Percentiles rank a stretch among this genome's conserved stretches.
Conservation (phyloP, 2,329 filamentous ascomycete genomes). For the Aquanectria penicillioides region DNA sequence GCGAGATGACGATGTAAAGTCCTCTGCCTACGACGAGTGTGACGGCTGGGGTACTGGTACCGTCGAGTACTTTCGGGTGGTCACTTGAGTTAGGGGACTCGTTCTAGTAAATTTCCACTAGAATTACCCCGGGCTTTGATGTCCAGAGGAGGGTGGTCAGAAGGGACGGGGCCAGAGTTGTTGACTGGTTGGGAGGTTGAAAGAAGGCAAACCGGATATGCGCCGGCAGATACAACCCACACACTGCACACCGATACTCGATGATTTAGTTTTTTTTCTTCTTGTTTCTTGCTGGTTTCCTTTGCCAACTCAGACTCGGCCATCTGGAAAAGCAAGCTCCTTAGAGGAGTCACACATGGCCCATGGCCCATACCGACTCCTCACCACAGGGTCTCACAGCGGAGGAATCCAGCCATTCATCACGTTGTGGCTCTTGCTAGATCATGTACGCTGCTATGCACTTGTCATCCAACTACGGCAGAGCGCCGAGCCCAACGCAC, state of each 20-base stretch:
- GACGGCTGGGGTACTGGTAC: constrained; percentile 36
- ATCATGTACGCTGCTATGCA: constrained; percentile 13
- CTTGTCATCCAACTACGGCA: constrained; percentile 11
- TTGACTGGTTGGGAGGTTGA: constrained; percentile 12
- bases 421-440: constrained; percentile 1
- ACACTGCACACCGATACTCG: constrained; percentile 7
- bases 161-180: constrained; percentile 1
- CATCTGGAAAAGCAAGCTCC: neutral
- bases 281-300: constrained; percentile 2
- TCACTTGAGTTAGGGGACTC: constrained; percentile 22
- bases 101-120: constrained; percentile 17
- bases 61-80: constrained; percentile 24
- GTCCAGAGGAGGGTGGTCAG: constrained; percentile 19
- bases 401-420: constrained; percentile 13
- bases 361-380: neutral
- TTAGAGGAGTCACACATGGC: constrained; percentile 9
- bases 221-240: neutral
- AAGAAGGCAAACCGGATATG: neutral
- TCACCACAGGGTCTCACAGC: neutral
- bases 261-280: neutral
- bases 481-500: constrained; percentile 16
- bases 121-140: neutral
- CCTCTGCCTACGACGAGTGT: constrained; percentile 30
- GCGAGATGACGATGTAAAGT: constrained; percentile 37
- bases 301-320: constrained; percentile 17